Base-by-base conservation (phyloP, 805 yeast species). In the Yarrowia sp. region DNA sequence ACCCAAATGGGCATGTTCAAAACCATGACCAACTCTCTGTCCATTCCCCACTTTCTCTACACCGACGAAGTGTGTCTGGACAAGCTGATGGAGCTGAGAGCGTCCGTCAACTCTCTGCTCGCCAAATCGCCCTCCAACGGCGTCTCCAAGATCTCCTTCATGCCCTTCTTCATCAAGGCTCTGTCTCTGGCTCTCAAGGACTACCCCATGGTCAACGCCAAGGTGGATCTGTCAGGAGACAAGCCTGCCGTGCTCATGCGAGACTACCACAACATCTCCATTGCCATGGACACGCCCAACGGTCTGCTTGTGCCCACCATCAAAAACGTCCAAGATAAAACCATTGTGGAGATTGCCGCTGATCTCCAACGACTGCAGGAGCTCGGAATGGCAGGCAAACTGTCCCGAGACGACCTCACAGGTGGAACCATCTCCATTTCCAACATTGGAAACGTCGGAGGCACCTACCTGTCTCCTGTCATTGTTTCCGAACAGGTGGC, bases 81-180 rank as follows among this genome's bases (percentile, higher is more conserved):
- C 66, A 61, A 62, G n/a, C 70, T 73, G 36, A 58, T 66, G 19
- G 63, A 62, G n/a, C 58, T 73, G 21, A 69, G 76, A 17, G 36
- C 64, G 7, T 38, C 65, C 8, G 66, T 72, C 51, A 74, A 74
- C 66, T 36, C 65, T 8, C 66, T 65, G 4, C 69, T 70, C 12
- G 59, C 43, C n/a, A 44, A 56, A 9, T n/a, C 48, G 7, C 63
- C 65, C 3, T 38, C 54, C 14, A 6, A 16, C 24, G 46, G 43
- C 21, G 67, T 63, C 11, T 65, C 52, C 21, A 58, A 22, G 16
- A 65, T 74, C 32, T 71, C 76, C 12, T 74, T 51, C 67, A 71
- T 74, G 74, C 76, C 77, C 10, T 73, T 74, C 52, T 72, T 74
- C 67, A 74, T 74, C 67, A 74, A 74, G 61, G 76, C 76, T 1